These are phyloP conservation scores for Chrysanthemum makinoi DNA, from an alignment of 129 eudicot genomes.

Conservation along the genomic window DNA sequence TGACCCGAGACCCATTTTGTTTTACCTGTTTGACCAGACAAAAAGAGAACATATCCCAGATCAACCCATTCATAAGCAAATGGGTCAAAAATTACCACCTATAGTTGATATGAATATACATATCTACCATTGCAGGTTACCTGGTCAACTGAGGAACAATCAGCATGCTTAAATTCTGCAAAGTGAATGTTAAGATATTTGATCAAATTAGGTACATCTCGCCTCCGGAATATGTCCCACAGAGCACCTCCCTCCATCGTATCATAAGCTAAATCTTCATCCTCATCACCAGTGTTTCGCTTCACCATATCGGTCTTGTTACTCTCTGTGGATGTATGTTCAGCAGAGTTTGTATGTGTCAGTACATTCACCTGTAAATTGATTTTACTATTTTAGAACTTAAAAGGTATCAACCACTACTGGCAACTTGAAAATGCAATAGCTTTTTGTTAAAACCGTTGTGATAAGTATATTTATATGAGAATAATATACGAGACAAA, in stretches of 20 bases:
- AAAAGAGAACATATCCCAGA: too few species aligned
- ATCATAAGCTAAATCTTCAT: background rate
- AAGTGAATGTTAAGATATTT: slow-evolving; percentile 8
- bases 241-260: slow-evolving; percentile 14
- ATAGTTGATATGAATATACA: background rate
- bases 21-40: too few species aligned
- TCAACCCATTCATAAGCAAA: background rate
- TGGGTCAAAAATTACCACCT: background rate
- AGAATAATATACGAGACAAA: too few species aligned
- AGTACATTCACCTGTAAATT: slow-evolving; percentile 14
- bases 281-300: background rate
- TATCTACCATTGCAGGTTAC: background rate
- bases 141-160: slow-evolving; percentile 3
- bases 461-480: too few species aligned
- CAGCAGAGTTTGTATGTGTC: slow-evolving; percentile 12
- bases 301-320: slow-evolving; percentile 14
- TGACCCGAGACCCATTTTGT: too few species aligned
- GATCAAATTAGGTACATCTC: slow-evolving; percentile 1
- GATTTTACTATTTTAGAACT: too few species aligned
- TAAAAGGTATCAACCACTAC: too few species aligned
- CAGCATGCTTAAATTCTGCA: background rate
- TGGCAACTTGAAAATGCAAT: too few species aligned
- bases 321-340: background rate
- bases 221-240: slow-evolving; percentile 13
- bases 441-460: too few species aligned